Conservation (phyloP, 257 asterid species). For the Parsonsia alboflavescens region DNA sequence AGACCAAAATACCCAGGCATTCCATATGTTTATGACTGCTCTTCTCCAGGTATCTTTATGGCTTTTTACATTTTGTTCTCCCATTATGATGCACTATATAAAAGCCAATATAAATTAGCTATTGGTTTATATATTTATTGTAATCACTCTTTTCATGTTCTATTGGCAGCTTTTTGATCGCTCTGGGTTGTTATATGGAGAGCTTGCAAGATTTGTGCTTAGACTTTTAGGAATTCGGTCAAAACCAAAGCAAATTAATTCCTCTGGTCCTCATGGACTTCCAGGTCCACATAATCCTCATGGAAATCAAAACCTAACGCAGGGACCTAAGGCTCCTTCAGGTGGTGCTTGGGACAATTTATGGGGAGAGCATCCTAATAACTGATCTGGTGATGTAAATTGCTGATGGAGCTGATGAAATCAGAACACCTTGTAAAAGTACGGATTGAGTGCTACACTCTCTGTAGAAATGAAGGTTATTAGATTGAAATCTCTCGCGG, state of each 20-base stretch:
- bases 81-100: not conserved
- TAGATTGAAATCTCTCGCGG: not conserved
- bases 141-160: not conserved
- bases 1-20: slow-evolving; percentile 90
- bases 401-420: not conserved
- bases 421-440: not conserved
- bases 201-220: slow-evolving; percentile 91
- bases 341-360: slow-evolving; percentile 69
- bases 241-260: slow-evolving; percentile 50
- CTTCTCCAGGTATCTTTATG: slow-evolving; percentile 29
- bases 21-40: slow-evolving; percentile 80
- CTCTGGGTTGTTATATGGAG: slow-evolving; percentile 87
- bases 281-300: slow-evolving; percentile 57
- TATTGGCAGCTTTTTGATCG: slow-evolving; percentile 77
- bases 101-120: not conserved
- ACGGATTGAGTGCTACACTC: not conserved
- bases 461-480: not conserved
- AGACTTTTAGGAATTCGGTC: slow-evolving; percentile 72
- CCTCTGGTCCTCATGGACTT: slow-evolving; percentile 53
- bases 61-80: not conserved
- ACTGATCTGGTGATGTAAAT: not conserved
- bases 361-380: slow-evolving; percentile 44
- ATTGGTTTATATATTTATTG: not conserved
- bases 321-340: slow-evolving; percentile 74
- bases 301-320: slow-evolving; percentile 47